Percentiles rank a stretch among this genome's conserved stretches.
These are phyloP conservation scores for Sparassis latifolia DNA, from an alignment of 1,284 basidiomycete species.

Conservation along the genomic window DNA sequence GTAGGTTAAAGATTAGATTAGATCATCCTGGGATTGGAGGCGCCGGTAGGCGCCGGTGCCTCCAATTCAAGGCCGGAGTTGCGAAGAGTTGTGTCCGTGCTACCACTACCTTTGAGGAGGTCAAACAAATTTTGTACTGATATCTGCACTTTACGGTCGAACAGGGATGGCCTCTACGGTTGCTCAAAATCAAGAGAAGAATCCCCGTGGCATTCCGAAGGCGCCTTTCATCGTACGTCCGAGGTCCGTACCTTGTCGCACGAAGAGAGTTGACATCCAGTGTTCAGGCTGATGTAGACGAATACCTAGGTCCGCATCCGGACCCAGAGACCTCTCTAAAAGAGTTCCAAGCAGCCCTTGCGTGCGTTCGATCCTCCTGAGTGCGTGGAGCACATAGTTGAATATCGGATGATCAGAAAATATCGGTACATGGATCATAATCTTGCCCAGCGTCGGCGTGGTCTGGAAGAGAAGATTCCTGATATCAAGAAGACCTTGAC, in stretches of 20 bases:
- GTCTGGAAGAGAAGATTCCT: slow-evolving; percentile 91
- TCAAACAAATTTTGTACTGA: no score
- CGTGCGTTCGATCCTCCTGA: slow-evolving; percentile 46
- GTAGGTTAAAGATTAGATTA: no score
- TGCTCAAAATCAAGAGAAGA: slow-evolving; percentile 49
- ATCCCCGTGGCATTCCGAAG: slow-evolving; percentile 88
- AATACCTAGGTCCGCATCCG: slow-evolving; percentile 76
- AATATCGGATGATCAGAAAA: slow-evolving; percentile 54
- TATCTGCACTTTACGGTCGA: no score
- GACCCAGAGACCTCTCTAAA: slow-evolving; percentile 78
- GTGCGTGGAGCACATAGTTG: slow-evolving; percentile 7
- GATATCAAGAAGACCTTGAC: slow-evolving; percentile 91
- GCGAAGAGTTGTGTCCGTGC: no score
- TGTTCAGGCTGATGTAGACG: slow-evolving; percentile 72
- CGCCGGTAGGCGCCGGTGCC: no score
- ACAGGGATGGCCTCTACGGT: no score
- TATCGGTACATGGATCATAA: slow-evolving; percentile 98
- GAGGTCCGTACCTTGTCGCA: background rate
- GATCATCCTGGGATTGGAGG: no score
- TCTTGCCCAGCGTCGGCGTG: slow-evolving; percentile 71
- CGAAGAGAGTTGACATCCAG: slow-evolving; percentile 1
- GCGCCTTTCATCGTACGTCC: slow-evolving; percentile 88
- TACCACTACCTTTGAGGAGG: no score
- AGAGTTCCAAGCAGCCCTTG: slow-evolving; percentile 88
- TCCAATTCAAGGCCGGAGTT: no score